Conservation (phyloP, 768 basidiomycete genomes). For the Agrocybe praecox region DNA sequence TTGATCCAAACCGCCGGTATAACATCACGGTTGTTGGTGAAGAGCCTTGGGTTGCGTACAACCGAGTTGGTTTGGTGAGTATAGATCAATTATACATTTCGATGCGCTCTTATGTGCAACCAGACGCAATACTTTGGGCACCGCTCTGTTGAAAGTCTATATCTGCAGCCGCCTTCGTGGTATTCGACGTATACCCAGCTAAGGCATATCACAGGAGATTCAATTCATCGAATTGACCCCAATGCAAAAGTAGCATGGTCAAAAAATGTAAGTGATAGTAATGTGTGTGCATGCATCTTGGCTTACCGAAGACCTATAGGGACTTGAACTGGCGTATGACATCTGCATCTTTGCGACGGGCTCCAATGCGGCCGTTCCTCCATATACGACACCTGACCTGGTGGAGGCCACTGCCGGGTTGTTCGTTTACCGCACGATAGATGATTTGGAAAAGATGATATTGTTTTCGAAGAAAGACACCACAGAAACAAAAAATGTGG, state of each 20-base stretch:
- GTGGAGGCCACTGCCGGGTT: slow-evolving; percentile 50
- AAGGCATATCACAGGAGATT: slow-evolving; percentile 32
- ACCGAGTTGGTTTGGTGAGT: slow-evolving; percentile 46
- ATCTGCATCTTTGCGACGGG: slow-evolving; percentile 72
- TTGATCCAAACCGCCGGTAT: slow-evolving; percentile 35
- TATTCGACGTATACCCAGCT: slow-evolving; percentile 64
- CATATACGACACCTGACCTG: slow-evolving; percentile 47
- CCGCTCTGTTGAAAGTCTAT: slow-evolving; percentile 57
- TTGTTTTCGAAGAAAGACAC: slow-evolving; percentile 50
- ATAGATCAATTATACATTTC: not conserved
- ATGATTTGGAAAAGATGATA: slow-evolving; percentile 68
- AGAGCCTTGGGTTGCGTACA: slow-evolving; percentile 54
- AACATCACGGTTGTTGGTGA: slow-evolving; percentile 62
- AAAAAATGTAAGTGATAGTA: slow-evolving; percentile 35
- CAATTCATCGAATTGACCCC: slow-evolving; percentile 9
- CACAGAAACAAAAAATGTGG: slow-evolving; percentile 43
- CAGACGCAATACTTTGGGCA: slow-evolving; percentile 66
- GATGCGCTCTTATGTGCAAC: slow-evolving; percentile 2
- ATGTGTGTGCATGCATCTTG: slow-evolving; percentile 23
- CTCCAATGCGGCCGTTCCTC: slow-evolving; percentile 63
- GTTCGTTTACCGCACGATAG: slow-evolving; percentile 74
- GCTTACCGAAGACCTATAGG: slow-evolving; percentile 1
- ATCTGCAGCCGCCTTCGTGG: slow-evolving; percentile 60
- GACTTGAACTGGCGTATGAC: slow-evolving; percentile 43
- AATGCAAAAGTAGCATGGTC: slow-evolving; percentile 46